Evolutionary conservation across 2,329 filamentous ascomycete species (phyloP).

Genomic region (Beauveria varroae): DNA sequence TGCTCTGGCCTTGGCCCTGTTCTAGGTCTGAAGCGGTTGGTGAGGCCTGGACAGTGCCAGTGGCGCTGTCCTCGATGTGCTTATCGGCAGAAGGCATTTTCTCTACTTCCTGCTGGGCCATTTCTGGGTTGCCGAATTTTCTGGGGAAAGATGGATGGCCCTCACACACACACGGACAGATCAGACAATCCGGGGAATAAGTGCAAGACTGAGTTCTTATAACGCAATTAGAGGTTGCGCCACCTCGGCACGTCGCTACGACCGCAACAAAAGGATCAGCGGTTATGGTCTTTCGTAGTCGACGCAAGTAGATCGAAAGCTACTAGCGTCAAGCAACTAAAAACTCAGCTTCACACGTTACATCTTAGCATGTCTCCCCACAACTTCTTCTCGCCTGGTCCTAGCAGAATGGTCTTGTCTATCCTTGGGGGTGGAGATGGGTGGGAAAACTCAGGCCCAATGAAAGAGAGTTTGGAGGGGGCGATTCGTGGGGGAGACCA

Average conservation of each 20-base stretch:
- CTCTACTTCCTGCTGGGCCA: constrained; percentile 22
- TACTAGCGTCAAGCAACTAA: neutral
- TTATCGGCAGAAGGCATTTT: constrained; percentile 14
- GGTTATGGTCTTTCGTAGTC: neutral
- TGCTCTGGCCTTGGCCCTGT: constrained; percentile 13
- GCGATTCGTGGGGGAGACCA: neutral
- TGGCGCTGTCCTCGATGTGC: constrained; percentile 6
- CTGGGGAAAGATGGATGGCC: neutral
- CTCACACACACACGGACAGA: neutral
- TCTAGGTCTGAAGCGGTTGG: constrained; percentile 1
- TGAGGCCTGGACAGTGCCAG: neutral
- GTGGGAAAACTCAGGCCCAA: neutral
- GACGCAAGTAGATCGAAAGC: neutral
- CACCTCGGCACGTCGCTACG: neutral
- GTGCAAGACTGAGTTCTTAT: neutral
- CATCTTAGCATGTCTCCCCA: constrained; percentile 7
- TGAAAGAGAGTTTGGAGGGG: neutral
- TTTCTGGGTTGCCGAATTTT: neutral
- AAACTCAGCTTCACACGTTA: constrained; percentile 12
- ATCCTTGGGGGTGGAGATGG: neutral
- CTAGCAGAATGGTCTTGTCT: neutral
- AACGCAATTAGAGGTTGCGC: neutral
- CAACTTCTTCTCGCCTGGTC: neutral
- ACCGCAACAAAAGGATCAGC: neutral
- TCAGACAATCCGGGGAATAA: constrained; percentile 2